Evolutionary conservation across 2,329 filamentous ascomycete genomes (phyloP), one percentile per base, ranked within the genome.

Genomic region (Ophiostoma fasciatum): DNA sequence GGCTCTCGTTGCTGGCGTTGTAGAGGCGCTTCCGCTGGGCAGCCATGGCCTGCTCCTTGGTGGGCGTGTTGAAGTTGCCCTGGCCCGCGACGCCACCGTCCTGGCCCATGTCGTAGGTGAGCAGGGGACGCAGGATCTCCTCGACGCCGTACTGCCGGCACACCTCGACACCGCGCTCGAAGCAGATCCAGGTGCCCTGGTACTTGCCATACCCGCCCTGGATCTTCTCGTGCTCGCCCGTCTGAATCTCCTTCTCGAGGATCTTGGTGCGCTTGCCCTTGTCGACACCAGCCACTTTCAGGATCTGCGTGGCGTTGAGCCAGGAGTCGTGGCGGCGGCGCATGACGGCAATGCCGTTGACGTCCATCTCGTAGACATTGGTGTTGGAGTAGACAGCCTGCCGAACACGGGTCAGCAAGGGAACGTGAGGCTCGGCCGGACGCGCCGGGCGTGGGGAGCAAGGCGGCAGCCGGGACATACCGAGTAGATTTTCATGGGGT

Each of bases 201-300:
- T 98, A 98, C 63, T 96, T 96, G 45, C 90, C 90, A 51, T 98
- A 98, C 5, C 90, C 90, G 23, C 90, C 90, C 55, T 98, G 90
- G 3, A 98, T 88, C 59, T 98, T 98, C 57, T 98, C 90, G 57
- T 98, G 88, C 52, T 94, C 83, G 50, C 90, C 90, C 0, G 82
- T 90, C 45, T 93, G 74, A 40, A 98, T 94, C 58, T 98, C 90
- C 59, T 96, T 96, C 56, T 98, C 90, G 35, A 98, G 68, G 7
- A 96, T 92, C 58, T 96, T 96, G 40, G 90, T 96, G 48, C 90
- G 80, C 60, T 94, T 92, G 41, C 88, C 90, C 61, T 98, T 98
- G 53, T 94, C 88, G 42, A 98, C 85, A 34, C 87, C 87, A 25
- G 90, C 90, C 25, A 96, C 87, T 54, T 98, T 98, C 45, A 98